phyloP scores from a whole-genome alignment of 169 alveolate genomes.

The Babesia microti region DNA sequence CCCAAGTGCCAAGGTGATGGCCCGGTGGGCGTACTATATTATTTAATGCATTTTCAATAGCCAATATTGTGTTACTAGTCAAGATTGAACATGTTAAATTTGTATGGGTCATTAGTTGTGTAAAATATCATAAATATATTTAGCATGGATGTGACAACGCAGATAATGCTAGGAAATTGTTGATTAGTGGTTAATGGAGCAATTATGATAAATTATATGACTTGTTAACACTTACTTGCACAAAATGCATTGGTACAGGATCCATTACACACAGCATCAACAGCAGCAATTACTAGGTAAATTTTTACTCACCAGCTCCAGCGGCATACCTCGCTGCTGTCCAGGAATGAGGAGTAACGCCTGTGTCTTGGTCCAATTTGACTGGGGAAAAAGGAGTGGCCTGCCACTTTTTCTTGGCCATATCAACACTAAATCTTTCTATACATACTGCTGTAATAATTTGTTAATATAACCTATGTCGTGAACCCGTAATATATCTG shows the following conservation, averaged over 20 bases:
- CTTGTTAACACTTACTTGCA: constrained; percentile 38
- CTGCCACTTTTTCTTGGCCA: constrained; percentile 46
- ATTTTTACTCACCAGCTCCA: constrained; percentile 54
- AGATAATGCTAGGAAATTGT: constrained; percentile 24
- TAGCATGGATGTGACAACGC: constrained; percentile 36
- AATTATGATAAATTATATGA: constrained; percentile 13
- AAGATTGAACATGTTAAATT: background rate
- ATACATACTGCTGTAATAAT: constrained; percentile 42
- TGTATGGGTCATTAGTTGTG: constrained; percentile 7
- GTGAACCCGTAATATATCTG: constrained; percentile 90
- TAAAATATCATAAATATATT: constrained; percentile 17
- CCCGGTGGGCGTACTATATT: constrained; percentile 94
- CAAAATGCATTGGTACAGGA: constrained; percentile 73
- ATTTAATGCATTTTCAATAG: constrained; percentile 47
- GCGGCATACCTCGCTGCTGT: constrained; percentile 79
- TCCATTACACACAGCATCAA: constrained; percentile 77
- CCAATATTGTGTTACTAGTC: constrained; percentile 21
- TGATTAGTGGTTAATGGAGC: constrained; percentile 24
- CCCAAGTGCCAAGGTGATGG: constrained; percentile 95
- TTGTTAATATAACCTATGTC: constrained; percentile 80
- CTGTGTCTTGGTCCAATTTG: constrained; percentile 78
- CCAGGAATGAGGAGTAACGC: constrained; percentile 79
- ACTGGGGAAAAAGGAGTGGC: constrained; percentile 52
- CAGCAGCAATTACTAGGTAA: constrained; percentile 73
- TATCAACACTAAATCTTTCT: constrained; percentile 16